Base-by-base conservation (phyloP, 345 rosid species). In the Nephelium lappaceum region DNA sequence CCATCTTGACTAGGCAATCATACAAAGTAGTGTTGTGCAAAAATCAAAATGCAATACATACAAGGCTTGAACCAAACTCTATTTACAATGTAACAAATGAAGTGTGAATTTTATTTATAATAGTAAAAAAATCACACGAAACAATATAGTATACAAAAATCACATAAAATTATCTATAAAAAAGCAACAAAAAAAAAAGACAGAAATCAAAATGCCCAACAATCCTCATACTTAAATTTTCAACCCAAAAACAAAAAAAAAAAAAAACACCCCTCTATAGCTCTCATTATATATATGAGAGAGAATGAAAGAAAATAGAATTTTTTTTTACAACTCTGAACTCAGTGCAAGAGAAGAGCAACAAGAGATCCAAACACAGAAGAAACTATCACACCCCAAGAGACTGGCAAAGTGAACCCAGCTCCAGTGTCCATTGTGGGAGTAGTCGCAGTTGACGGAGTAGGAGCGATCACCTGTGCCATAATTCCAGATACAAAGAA, bases 391-490 rank as follows among this genome's bases (percentile, higher is more conserved):
- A 47, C 15, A 19, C 43, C 79, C 24, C 45, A 61, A 11, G 76
- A 62, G 11, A 25, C 71, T 1, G 76, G 58, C 63, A 49, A 31
- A n/a, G 67, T 19, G 18, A 80, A 69, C 57, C 75, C 83, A 1
- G 72, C 76, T 23, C 83, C 83, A 9, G 79, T 51, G 23, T 65
- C 83, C 79, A 75, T 67, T 9, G 82, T 63, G 9, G 79, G 64
- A n/a, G 27, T 15, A n/a, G 27, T 60, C 25, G 51, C 0, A 7
- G 11, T 47, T 7, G 81, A 53, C 11, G 79, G 72, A 6, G 45
- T n/a, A 4, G 79, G 72, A 76, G 79, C 4, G 14, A 55, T 5
- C 8, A 8, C 72, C 31, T 76, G 79, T 11, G 72, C 79, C 65
- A 15, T 15, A 9, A 41, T 15, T 51, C 27, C 79, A 36, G 65